Conservation (phyloP, 768 basidiomycete species). For the Suillus placidus region DNA sequence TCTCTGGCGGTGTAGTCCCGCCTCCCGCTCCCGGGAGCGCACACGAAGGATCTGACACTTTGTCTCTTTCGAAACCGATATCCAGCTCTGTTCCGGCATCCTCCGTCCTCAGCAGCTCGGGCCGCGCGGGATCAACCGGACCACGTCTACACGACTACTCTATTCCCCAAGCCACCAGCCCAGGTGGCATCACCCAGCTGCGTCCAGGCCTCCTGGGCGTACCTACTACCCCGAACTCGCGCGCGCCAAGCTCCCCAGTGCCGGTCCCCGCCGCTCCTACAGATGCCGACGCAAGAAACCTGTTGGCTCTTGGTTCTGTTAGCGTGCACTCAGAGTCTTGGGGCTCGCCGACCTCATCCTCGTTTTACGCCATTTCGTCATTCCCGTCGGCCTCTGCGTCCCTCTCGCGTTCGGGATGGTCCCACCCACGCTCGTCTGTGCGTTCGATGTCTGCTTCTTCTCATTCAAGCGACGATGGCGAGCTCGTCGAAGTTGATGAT, state of each 20-base stretch:
- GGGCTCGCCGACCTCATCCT: conserved; percentile 36
- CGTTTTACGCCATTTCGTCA: conserved; percentile 29
- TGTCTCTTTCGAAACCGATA: conserved; percentile 29
- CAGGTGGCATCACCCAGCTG: conserved; percentile 55
- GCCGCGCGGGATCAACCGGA: conserved; percentile 41
- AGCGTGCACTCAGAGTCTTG: conserved; percentile 35
- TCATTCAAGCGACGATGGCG: conserved; percentile 41
- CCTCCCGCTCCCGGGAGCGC: conserved; percentile 39
- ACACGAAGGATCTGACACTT: conserved; percentile 22
- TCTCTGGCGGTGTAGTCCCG: conserved; percentile 71
- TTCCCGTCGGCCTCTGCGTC: conserved; percentile 21
- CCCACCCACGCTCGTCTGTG: conserved; percentile 56
- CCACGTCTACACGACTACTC: conserved; percentile 72
- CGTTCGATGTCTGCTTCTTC: conserved; percentile 43
- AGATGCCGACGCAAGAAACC: conserved; percentile 30
- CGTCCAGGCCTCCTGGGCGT: conserved; percentile 58
- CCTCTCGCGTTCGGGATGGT: conserved; percentile 46
- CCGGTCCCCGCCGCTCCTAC: conserved; percentile 32
- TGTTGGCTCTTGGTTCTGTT: conserved; percentile 24
- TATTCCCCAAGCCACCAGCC: conserved; percentile 39
- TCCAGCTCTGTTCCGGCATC: conserved; percentile 58
- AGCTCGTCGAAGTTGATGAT: conserved; percentile 28
- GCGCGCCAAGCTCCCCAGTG: conserved; percentile 28
- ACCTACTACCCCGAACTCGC: conserved; percentile 26
- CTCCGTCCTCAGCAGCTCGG: conserved; percentile 26